These are phyloP conservation scores for Nakaseomyces delphensis DNA, from an alignment of 1,139 yeast species.

Conservation along the genomic window DNA sequence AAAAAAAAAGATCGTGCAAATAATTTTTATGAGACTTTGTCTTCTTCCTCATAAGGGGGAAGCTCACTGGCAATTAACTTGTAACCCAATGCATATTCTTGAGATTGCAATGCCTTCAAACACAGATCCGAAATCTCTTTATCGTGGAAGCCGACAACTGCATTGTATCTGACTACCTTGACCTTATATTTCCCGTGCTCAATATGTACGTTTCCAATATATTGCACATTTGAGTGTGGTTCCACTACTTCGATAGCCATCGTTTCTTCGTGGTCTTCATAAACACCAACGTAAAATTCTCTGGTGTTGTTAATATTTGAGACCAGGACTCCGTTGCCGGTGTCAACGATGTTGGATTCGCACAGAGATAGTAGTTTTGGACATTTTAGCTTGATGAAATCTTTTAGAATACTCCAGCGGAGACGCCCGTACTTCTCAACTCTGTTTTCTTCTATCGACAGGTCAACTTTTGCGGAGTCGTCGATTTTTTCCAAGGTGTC, in stretches of 20 bases:
- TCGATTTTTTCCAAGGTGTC: constrained; percentile 15
- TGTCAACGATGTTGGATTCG: constrained; percentile 8
- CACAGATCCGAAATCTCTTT: constrained; percentile 25
- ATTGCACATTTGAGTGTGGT: constrained; percentile 5
- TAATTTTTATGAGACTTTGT: not conserved
- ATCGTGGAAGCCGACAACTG: constrained; percentile 28
- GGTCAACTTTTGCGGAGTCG: constrained; percentile 8
- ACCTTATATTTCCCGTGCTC: constrained; percentile 9
- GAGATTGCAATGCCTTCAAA: constrained; percentile 19
- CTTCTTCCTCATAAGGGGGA: constrained; percentile 19
- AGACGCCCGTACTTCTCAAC: constrained; percentile 26
- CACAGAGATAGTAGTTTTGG: constrained; percentile 21
- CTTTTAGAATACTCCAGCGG: constrained; percentile 31
- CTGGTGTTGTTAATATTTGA: constrained; percentile 19
- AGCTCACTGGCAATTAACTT: constrained; percentile 20
- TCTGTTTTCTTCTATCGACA: constrained; percentile 12
- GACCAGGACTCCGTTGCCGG: constrained; percentile 7
- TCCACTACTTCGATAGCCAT: constrained; percentile 15
- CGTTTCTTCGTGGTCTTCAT: constrained; percentile 25
- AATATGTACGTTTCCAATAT: constrained; percentile 3
- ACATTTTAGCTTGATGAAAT: constrained; percentile 29
- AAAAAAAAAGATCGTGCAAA: not conserved
- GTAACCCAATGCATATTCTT: constrained; percentile 27
- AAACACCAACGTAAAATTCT: constrained; percentile 32
- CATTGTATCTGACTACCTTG: constrained; percentile 23